Evolutionary conservation across 768 basidiomycete genomes (phyloP).

Genomic region (Tulasnella sp.): DNA sequence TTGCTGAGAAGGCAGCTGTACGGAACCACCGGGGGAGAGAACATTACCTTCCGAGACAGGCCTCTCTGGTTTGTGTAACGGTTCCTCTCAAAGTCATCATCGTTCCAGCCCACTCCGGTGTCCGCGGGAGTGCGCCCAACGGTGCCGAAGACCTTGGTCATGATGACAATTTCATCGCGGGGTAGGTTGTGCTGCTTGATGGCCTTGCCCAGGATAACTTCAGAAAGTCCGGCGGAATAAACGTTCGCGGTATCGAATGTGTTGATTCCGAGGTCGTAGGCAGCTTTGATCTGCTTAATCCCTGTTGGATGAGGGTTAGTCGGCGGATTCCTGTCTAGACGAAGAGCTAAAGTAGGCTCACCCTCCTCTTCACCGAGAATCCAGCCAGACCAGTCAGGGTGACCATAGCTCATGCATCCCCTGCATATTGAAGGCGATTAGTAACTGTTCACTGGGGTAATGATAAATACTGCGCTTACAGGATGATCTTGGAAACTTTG

Average conservation of each 20-base stretch:
- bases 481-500: slow-evolving; percentile 42
- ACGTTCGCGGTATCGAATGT: slow-evolving; percentile 27
- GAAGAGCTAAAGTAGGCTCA: not conserved
- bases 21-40: not conserved
- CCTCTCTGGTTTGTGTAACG: slow-evolving; percentile 59
- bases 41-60: slow-evolving; percentile 46
- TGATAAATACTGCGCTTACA: slow-evolving; percentile 34
- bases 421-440: not conserved
- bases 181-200: slow-evolving; percentile 45
- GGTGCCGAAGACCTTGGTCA: slow-evolving; percentile 42
- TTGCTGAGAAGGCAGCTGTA: not conserved
- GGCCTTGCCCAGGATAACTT: slow-evolving; percentile 37
- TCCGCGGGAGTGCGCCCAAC: slow-evolving; percentile 28
- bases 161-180: slow-evolving; percentile 48
- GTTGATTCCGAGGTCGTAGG: slow-evolving; percentile 29
- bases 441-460: no score
- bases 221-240: slow-evolving; percentile 27
- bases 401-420: slow-evolving; percentile 21
- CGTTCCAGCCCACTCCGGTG: slow-evolving; percentile 21
- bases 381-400: slow-evolving; percentile 19
- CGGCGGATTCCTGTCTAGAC: not conserved
- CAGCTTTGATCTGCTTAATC: slow-evolving; percentile 34
- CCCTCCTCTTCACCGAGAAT: slow-evolving; percentile 31
- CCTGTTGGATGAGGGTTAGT: not conserved
- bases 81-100: slow-evolving; percentile 33